Base-by-base conservation (phyloP, 805 yeast species). In the Metschnikowia vanudenii region DNA sequence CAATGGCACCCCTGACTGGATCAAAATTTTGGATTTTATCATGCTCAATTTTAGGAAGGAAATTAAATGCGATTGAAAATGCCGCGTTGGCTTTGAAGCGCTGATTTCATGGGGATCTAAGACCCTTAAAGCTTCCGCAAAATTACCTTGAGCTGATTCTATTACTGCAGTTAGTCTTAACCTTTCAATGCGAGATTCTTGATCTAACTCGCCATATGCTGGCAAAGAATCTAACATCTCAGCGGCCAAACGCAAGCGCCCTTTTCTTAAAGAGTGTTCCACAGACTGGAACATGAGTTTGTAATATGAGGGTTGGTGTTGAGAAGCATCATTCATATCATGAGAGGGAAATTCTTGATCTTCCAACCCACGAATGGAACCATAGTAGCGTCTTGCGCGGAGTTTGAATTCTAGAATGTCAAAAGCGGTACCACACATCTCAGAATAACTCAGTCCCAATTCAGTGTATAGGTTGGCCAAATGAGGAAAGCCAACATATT, bases 401-500 rank as follows among this genome's bases (percentile, higher is more conserved):
- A 68, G 53, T 40, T 71, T 69, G 19, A 52, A 49, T 32, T 41
- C 47, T n/a, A 49, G 37, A 7, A 33, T 24, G 14, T 49, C 53
- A 16, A 37, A 33, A 4, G 43, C 26, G 7, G 51, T 41, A 14
- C 61, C 54, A n/a, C 54, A 57, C 5, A 55, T 56, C 1, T 64
- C 62, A 7, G 77, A 67, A 29, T 71, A 63, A 2, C 66, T 70
- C n/a, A 69, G 37, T 0, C 81, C 78, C 29, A 80, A 63, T 3
- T 71, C 74, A n/a, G 66, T 61, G 58, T 80, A 81, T 2, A 75
- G 59, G 13, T 71, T 69, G 16, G 81, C 69, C 24, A 82, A 58
- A 9, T 68, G 63, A 3, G 70, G 68, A 40, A 69, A 68, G 0
- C 88, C 87, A 13, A 75, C 67, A 46, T 81, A 63, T 14, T 65